Evolutionary conservation across 2,329 filamentous ascomycete genomes (phyloP).

Genomic region (Delphinella strobiligena): DNA sequence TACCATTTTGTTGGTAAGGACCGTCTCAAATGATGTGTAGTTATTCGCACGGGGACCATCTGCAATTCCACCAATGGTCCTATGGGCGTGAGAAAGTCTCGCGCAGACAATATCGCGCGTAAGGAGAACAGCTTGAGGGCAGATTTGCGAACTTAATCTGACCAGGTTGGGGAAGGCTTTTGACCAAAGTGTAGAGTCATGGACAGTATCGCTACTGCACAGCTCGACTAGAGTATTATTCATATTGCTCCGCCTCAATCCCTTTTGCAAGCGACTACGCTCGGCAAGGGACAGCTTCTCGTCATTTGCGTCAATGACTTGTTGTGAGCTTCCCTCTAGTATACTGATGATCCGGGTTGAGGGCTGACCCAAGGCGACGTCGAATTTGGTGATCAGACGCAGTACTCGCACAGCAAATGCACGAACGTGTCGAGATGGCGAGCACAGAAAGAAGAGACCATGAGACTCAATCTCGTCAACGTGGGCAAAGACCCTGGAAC

Average conservation of each 20-base stretch:
- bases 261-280: conserved; percentile 79
- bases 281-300: conserved; percentile 87
- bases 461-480: conserved; percentile 96
- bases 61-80: conserved; percentile 64
- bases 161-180: conserved; percentile 96
- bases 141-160: conserved; percentile 78
- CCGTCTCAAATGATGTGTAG: conserved; percentile 49
- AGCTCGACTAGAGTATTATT: conserved; percentile 84
- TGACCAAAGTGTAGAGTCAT: conserved; percentile 92
- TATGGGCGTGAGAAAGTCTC: conserved; percentile 85
- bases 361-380: conserved; percentile 70
- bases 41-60: conserved; percentile 44
- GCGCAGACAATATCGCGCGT: conserved; percentile 88
- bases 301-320: conserved; percentile 84
- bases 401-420: conserved; percentile 87
- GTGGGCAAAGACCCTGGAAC: conserved; percentile 74
- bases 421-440: conserved; percentile 80
- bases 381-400: conserved; percentile 85
- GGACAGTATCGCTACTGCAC: conserved; percentile 88
- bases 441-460: conserved; percentile 93
- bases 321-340: conserved; percentile 75
- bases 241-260: conserved; percentile 71
- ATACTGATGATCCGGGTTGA: conserved; percentile 77
- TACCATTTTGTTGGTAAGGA: conserved; percentile 22
- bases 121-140: conserved; percentile 80